Percentiles rank a stretch among this genome's conserved stretches.
Conservation (phyloP, 495 filamentous ascomycete species). For the Venustampulla echinocandica region DNA sequence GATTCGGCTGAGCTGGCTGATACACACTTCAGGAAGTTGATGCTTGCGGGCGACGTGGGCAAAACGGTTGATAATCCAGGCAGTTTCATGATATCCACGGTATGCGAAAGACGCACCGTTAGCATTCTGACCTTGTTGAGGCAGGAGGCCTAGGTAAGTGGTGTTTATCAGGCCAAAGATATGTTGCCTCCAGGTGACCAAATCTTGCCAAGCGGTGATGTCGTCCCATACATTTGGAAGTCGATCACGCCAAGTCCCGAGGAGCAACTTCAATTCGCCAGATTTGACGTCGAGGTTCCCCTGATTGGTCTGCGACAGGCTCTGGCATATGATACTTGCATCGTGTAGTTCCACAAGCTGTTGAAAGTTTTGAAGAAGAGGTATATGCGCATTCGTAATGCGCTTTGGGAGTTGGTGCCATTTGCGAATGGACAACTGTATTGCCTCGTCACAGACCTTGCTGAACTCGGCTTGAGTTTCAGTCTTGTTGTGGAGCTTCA, state of each 20-base stretch:
- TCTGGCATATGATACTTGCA: slow-evolving; percentile 88
- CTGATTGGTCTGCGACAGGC: slow-evolving; percentile 74
- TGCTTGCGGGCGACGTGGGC: slow-evolving; percentile 97
- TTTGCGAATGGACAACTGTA: slow-evolving; percentile 91
- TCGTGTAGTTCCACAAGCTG: slow-evolving; percentile 97
- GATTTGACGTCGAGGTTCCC: slow-evolving; percentile 88
- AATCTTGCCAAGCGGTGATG: slow-evolving; percentile 97
- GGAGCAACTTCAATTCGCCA: slow-evolving; percentile 85
- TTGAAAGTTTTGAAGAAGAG: slow-evolving; percentile 94
- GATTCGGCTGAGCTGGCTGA: slow-evolving; percentile 90
- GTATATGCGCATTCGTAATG: slow-evolving; percentile 92
- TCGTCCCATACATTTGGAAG: slow-evolving; percentile 98
- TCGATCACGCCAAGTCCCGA: slow-evolving; percentile 91
- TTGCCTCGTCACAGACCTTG: slow-evolving; percentile 86
- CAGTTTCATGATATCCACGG: slow-evolving; percentile 94
- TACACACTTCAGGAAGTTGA: slow-evolving; percentile 92
- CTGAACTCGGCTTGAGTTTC: slow-evolving; percentile 76
- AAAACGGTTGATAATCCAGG: slow-evolving; percentile 99
- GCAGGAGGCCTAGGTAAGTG: slow-evolving; percentile 81
- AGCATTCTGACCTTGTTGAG: slow-evolving; percentile 67
- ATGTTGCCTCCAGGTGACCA: slow-evolving; percentile 98
- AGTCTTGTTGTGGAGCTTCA: slow-evolving; percentile 84
- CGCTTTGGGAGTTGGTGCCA: slow-evolving; percentile 94
- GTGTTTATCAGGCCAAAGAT: slow-evolving; percentile 96
- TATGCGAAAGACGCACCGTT: slow-evolving; percentile 85